phyloP scores from a whole-genome alignment of 257 asterid genomes.

The Solanum sparsipilum region DNA sequence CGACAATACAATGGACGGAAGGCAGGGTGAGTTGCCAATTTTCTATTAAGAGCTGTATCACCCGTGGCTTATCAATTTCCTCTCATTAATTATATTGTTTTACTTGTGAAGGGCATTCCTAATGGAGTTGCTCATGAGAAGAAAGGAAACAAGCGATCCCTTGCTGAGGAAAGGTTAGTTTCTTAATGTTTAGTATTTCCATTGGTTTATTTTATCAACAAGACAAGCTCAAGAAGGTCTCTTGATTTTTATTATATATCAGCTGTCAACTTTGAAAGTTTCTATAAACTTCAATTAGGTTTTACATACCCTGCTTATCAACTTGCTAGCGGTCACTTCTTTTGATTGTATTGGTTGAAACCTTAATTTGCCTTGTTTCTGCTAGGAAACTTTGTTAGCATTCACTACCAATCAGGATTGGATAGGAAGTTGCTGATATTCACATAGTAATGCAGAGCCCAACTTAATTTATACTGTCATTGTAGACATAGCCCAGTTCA shows the following conservation, averaged over 20 bases:
- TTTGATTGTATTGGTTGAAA: neutral
- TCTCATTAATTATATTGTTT: constrained; percentile 10
- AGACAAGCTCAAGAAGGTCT: neutral
- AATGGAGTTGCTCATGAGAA: constrained; percentile 72
- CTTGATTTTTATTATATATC: neutral
- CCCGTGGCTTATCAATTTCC: neutral
- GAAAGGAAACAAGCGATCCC: constrained; percentile 75
- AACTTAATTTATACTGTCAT: neutral
- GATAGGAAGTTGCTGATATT: neutral
- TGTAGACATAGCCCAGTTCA: neutral
- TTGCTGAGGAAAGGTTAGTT: constrained; percentile 69
- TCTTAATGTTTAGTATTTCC: neutral
- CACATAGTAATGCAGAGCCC: neutral
- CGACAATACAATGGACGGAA: constrained; percentile 85
- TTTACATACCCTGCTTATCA: neutral
- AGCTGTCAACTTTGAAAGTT: neutral
- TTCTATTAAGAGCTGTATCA: neutral
- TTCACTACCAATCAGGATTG: neutral
- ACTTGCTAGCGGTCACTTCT: neutral
- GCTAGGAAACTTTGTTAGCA: neutral
- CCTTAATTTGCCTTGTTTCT: neutral
- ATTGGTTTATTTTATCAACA: neutral
- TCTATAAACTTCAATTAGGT: neutral
- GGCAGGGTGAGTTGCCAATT: constrained; percentile 56
- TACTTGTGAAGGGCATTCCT: constrained; percentile 51